Evolutionary conservation across 352 stramenopile genomes (phyloP).

Genomic region (Pythium folliculosum): DNA sequence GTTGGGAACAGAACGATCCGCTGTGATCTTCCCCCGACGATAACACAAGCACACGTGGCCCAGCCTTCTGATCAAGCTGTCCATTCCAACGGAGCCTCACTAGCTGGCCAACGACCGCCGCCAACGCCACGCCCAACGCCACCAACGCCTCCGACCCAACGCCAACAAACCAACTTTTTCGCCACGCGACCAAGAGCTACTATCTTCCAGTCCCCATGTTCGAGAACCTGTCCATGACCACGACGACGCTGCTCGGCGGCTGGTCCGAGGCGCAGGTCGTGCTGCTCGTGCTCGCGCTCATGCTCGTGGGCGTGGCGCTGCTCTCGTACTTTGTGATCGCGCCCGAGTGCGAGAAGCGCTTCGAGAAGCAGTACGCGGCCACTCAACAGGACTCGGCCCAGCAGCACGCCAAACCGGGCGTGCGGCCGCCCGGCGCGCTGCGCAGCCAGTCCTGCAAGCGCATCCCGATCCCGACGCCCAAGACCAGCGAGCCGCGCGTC

Average conservation of each 20-base stretch:
- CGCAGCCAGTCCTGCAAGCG: constrained; percentile 16
- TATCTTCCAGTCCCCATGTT: constrained; percentile 5
- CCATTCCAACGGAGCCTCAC: background rate
- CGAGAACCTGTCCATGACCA: constrained; percentile 19
- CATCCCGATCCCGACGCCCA: constrained; percentile 1
- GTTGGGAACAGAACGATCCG: background rate
- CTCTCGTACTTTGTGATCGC: constrained; percentile 84
- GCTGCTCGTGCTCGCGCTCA: constrained; percentile 47
- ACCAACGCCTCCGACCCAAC: background rate
- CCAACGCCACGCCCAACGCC: background rate
- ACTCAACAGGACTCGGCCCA: constrained; percentile 35
- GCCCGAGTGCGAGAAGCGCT: constrained; percentile 71
- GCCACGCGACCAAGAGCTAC: background rate
- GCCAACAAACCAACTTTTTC: constrained; percentile 7
- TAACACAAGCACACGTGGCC: background rate
- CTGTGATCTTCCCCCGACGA: background rate
- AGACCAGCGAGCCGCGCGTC: constrained; percentile 6
- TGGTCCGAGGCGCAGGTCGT: constrained; percentile 58
- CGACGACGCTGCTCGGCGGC: constrained; percentile 25
- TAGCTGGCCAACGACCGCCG: background rate
- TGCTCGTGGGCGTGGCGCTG: constrained; percentile 59
- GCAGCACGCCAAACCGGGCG: constrained; percentile 14
- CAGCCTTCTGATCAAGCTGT: background rate
- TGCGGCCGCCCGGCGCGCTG: background rate
- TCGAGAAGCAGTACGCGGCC: constrained; percentile 59